Evolutionary conservation across 1,284 basidiomycete genomes (phyloP), one percentile per base, ranked within the genome.

Genomic region (Blastosporella zonata): DNA sequence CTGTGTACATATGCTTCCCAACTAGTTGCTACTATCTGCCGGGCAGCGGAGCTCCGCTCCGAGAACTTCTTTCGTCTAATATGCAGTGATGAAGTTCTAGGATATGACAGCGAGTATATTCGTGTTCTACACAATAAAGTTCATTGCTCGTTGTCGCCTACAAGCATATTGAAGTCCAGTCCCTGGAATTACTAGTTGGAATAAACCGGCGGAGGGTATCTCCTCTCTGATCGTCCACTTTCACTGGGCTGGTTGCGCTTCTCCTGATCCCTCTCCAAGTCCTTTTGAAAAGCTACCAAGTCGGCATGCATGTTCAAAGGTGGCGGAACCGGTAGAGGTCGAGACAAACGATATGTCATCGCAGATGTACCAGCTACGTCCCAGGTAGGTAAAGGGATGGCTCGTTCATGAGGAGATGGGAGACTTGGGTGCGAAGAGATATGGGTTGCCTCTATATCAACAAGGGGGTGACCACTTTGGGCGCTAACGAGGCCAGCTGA

Each of bases 271-370:
- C 57, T 55, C 45, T 66, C 62, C n/a, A 67, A 53, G 3, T 59
- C 59, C 48, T 66, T 67, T 53, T 66, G 66, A 42, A 58, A 59
- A 23, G 59, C 53, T 6, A 56, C 56, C 57, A 64, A 53, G 5
- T 61, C 58, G 15, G 50, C 55, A 43, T 62, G 56, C 6, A 42
- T 37, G 20, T 60, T 34, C n/a, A 46, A 43, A 34, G 41, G 29
- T 2, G 35, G 42, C 29, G 35, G 12, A 34, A 27, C 28, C n/a
- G 50, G 45, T n/a, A 52, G 27, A 17, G 36, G 22, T 40, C 33
- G 46, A n/a, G 46, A 42, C 34, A 37, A 40, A 15, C 23, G 33
- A 17, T 31, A 12, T 12, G 33, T 1, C 3, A 29, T 23, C 12
- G 13, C 33, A 7, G 34, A 48, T 13, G 40, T 37, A 7, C 38